phyloP scores from a whole-genome alignment of 2,329 filamentous ascomycete species.

The Arthrobotrys sinensis region DNA sequence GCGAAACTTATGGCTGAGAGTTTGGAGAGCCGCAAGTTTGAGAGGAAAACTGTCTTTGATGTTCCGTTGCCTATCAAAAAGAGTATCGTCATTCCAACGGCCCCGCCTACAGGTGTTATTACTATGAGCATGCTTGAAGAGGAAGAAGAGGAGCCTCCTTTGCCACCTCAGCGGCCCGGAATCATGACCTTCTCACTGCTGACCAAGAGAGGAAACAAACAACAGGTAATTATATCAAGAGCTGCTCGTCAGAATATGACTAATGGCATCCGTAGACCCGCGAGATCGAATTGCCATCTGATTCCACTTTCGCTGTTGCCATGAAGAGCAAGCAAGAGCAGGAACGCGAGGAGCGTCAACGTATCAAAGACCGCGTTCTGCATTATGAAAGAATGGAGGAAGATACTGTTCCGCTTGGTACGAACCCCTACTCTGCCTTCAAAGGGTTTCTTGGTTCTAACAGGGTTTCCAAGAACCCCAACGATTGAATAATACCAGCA shows the following conservation, averaged over 20 bases:
- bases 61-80: constrained; percentile 92
- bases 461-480: constrained; percentile 28
- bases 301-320: constrained; percentile 94
- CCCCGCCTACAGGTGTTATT: constrained; percentile 32
- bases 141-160: constrained; percentile 44
- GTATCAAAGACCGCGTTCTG: constrained; percentile 96
- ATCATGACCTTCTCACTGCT: constrained; percentile 98
- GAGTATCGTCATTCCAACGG: constrained; percentile 65
- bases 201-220: constrained; percentile 95
- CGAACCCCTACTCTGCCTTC: neutral
- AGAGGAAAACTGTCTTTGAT: constrained; percentile 94
- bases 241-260: neutral
- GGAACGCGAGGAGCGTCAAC: constrained; percentile 94
- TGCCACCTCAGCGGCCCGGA: constrained; percentile 63
- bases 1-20: constrained; percentile 99
- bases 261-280: constrained; percentile 55
- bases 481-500: constrained; percentile 42
- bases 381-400: constrained; percentile 91
- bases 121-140: constrained; percentile 60
- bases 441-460: neutral
- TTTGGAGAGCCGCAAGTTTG: constrained; percentile 93
- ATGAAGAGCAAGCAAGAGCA: constrained; percentile 97
- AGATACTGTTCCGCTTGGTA: constrained; percentile 53
- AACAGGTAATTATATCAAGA: constrained; percentile 76
- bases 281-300: constrained; percentile 72